These are phyloP conservation scores for Rutstroemia sp. DNA, from an alignment of 2,329 filamentous ascomycete species.

Conservation along the genomic window DNA sequence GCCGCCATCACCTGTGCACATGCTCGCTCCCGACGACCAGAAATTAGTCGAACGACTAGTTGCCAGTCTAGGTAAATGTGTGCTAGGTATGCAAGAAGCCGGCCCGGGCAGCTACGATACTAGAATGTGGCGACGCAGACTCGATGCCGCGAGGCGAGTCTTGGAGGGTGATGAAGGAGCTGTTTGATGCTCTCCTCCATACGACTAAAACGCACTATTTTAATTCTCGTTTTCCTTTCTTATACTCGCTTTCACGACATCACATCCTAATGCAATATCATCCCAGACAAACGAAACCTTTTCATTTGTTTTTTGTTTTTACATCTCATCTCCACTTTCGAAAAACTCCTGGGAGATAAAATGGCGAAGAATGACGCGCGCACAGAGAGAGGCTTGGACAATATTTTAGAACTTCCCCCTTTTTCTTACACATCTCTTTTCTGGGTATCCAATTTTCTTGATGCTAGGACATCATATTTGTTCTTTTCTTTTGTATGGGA, in stretches of 20 bases:
- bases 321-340: too few relatives aligned
- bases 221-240: neutral
- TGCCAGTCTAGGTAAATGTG: slow-evolving; percentile 51
- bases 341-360: neutral
- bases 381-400: too few relatives aligned
- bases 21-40: slow-evolving; percentile 44
- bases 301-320: too few relatives aligned
- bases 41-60: slow-evolving; percentile 52
- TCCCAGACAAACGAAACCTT: neutral
- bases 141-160: slow-evolving; percentile 67
- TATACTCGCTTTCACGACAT: neutral
- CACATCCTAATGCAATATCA: neutral
- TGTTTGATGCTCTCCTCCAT: slow-evolving; percentile 12
- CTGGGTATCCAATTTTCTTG: too few relatives aligned
- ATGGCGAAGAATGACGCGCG: too few relatives aligned
- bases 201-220: neutral
- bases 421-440: too few relatives aligned
- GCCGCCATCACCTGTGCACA: slow-evolving; percentile 24
- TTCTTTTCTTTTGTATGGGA: too few relatives aligned
- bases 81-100: slow-evolving; percentile 49
- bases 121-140: slow-evolving; percentile 58
- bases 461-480: too few relatives aligned
- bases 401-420: too few relatives aligned
- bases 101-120: slow-evolving; percentile 49
- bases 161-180: slow-evolving; percentile 59